Evolutionary conservation across 805 yeast genomes (phyloP), one percentile per base, ranked within the genome.

Genomic region (Peterozyma xylosa): DNA sequence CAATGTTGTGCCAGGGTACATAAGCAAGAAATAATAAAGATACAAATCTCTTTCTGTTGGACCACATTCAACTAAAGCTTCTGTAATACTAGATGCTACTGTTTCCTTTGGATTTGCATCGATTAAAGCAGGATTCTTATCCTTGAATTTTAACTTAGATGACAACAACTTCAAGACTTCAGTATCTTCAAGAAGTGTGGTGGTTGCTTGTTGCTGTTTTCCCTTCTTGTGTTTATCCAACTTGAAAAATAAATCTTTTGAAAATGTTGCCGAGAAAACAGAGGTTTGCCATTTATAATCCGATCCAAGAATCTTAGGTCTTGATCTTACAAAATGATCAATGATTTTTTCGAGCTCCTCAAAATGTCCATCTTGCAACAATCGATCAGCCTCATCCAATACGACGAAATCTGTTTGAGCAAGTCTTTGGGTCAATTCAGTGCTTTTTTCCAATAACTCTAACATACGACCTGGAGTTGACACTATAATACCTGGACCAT

Each of bases 391-490:
- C 62, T 93, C 99, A 69, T 93, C 99, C 30, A 91, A 68, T 1
- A 90, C 96, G 2, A 76, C 44, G 9, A 70, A 64, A 45, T 74
- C 79, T 3, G 76, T 66, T 11, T 67, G 57, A 11, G 78, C 70
- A 42, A 75, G 50, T 47, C 72, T 56, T 18, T 55, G 57, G 3
- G 67, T 62, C 13, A 70, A 47, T 34, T 68, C 74, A 46, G 76
- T 70, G 38, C 70, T 73, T 49, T 80, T 82, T 60, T 86, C 87
- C 15, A 84, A 50, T n/a, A 85, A 60, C 58, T 93, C 98, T 41
- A 88, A 70, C 58, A 86, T 79, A 50, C 99, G 78, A 33, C 99
- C 99, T 0, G 99, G 98, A 0, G 99, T 93, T 2, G 96, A 96
- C 34, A 93, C 91, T 11, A 93, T 65, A 15, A 93, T 75, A 11